Conservation (phyloP, 2,329 filamentous ascomycete species). For the Botrytis porri region DNA sequence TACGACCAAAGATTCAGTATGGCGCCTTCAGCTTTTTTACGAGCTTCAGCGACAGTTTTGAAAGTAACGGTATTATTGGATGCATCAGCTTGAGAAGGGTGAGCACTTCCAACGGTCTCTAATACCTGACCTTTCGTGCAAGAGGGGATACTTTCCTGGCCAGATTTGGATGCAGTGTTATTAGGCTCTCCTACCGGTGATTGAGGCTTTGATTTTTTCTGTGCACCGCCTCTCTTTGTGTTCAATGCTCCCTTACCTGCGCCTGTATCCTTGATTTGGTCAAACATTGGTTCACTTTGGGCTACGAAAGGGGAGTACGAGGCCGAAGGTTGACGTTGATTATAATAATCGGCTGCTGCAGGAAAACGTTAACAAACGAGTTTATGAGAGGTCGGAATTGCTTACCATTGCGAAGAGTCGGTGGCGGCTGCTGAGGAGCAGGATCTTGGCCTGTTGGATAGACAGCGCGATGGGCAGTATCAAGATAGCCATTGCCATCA, state of each 20-base stretch:
- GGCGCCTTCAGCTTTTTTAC: constrained; percentile 61
- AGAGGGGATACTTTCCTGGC: neutral
- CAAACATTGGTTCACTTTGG: constrained; percentile 21
- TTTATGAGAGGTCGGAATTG: neutral
- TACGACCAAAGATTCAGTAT: constrained; percentile 62
- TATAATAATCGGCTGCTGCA: constrained; percentile 24
- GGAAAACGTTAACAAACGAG: neutral
- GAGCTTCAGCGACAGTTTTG: constrained; percentile 29
- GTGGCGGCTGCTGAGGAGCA: constrained; percentile 23
- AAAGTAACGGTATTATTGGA: neutral
- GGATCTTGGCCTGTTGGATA: constrained; percentile 27
- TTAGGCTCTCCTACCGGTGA: neutral
- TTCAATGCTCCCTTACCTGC: neutral
- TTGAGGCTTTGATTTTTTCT: constrained; percentile 1
- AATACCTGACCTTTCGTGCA: neutral
- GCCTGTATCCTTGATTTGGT: constrained; percentile 19
- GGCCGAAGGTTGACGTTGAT: constrained; percentile 28
- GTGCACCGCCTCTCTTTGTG: neutral
- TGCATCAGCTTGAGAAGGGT: neutral
- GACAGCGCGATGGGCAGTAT: constrained; percentile 29
- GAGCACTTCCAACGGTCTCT: neutral
- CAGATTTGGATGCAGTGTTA: neutral
- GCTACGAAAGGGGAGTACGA: constrained; percentile 34
- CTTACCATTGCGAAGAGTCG: constrained; percentile 27
- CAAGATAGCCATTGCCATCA: constrained; percentile 28